Percentiles rank a stretch among this genome's conserved stretches.
Evolutionary conservation across 495 filamentous ascomycete genomes (phyloP).

Genomic region (Podospora didyma): DNA sequence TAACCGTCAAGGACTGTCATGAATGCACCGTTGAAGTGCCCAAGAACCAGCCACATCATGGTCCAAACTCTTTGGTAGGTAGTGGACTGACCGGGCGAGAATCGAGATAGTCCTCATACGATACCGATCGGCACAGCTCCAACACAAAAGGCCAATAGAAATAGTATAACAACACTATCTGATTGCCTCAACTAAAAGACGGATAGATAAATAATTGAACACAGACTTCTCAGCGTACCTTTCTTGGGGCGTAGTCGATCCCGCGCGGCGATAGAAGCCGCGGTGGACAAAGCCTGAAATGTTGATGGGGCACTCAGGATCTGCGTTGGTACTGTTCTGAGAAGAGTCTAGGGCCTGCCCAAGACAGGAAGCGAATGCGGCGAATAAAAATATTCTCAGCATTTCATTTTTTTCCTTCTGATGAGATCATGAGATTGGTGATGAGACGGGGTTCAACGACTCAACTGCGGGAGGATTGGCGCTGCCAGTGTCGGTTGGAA

Average conservation of each 20-base stretch:
- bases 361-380: too few relatives aligned
- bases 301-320: neutral
- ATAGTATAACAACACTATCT: neutral
- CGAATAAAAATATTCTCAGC: too few relatives aligned
- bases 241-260: neutral
- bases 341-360: neutral
- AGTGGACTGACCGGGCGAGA: neutral
- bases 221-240: neutral
- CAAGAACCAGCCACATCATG: conserved; percentile 3
- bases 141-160: neutral
- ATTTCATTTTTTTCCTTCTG: too few relatives aligned
- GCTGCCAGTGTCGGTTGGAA: too few relatives aligned
- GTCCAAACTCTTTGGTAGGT: neutral
- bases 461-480: too few relatives aligned
- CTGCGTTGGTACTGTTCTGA: neutral
- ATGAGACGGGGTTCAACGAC: too few relatives aligned
- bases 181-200: neutral
- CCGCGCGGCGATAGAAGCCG: conserved; percentile 3
- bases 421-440: too few relatives aligned
- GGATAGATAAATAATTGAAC: neutral
- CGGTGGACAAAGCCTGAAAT: conserved; percentile 3
- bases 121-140: neutral
- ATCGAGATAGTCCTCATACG: neutral
- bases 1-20: too few relatives aligned
- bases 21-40: neutral